Conservation (phyloP, 2,329 filamentous ascomycete species). For the Fusarium sp. region DNA sequence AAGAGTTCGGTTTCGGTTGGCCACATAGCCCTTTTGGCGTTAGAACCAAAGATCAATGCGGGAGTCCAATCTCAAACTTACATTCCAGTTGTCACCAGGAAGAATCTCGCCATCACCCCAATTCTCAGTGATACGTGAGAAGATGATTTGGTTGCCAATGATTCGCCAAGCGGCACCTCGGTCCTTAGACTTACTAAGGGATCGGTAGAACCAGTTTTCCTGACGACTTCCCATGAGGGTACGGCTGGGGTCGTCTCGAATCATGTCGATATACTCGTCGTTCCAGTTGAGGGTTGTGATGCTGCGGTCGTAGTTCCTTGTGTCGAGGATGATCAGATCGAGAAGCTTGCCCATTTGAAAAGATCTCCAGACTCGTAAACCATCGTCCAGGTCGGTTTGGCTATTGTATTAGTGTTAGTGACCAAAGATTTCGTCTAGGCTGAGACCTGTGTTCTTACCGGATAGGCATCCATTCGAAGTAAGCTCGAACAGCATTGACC, state of each 20-base stretch:
- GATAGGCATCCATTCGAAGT: slow-evolving; percentile 70
- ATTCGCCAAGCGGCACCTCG: slow-evolving; percentile 78
- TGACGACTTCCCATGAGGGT: slow-evolving; percentile 79
- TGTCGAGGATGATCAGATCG: slow-evolving; percentile 77
- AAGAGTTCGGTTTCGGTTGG: slow-evolving; percentile 79
- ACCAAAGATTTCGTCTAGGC: slow-evolving; percentile 50
- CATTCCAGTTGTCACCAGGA: slow-evolving; percentile 50
- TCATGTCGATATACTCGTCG: slow-evolving; percentile 50
- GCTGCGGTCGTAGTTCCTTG: slow-evolving; percentile 75
- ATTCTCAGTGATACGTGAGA: slow-evolving; percentile 64
- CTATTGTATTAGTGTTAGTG: slow-evolving; percentile 2
- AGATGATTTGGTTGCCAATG: slow-evolving; percentile 78
- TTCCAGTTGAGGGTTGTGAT: slow-evolving; percentile 62
- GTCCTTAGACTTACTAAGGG: slow-evolving; percentile 67
- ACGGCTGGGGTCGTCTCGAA: slow-evolving; percentile 75
- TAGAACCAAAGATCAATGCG: background rate
- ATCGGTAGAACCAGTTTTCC: slow-evolving; percentile 79
- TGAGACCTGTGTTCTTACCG: slow-evolving; percentile 57
- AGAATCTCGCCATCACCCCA: slow-evolving; percentile 48
- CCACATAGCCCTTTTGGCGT: slow-evolving; percentile 66
- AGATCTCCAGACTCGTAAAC: slow-evolving; percentile 74
- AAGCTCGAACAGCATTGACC: slow-evolving; percentile 78
- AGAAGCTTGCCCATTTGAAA: slow-evolving; percentile 75
- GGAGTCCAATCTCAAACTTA: background rate
- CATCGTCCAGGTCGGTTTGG: slow-evolving; percentile 67